These are phyloP conservation scores for Fraxinus excelsior DNA, from an alignment of 257 asterid genomes.

Conservation along the genomic window DNA sequence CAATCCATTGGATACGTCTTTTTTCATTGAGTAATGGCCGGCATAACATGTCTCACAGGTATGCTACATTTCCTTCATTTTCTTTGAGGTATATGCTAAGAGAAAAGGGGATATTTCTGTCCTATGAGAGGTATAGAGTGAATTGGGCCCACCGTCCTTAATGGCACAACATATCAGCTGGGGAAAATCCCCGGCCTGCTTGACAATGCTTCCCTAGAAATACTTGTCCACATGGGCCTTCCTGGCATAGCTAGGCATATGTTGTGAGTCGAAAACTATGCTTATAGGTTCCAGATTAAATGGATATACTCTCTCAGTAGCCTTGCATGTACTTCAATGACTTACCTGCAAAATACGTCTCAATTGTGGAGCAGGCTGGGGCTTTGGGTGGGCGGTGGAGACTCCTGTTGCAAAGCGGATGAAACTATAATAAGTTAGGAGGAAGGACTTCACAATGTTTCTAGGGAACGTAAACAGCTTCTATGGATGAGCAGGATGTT, in stretches of 20 bases:
- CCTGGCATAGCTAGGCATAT: too few species aligned
- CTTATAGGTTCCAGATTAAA: too few species aligned
- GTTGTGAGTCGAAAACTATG: too few species aligned
- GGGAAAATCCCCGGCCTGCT: too few species aligned
- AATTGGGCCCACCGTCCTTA: not conserved
- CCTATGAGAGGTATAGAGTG: not conserved
- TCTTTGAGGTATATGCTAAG: not conserved
- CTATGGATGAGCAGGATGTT: too few species aligned
- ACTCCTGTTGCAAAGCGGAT: too few species aligned
- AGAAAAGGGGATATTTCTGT: not conserved
- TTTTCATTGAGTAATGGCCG: not conserved
- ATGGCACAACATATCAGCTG: too few species aligned
- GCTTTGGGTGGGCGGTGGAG: too few species aligned
- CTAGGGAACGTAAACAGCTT: too few species aligned
- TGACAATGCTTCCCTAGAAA: not conserved
- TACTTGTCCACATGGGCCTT: not conserved
- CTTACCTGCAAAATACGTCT: conserved; percentile 19
- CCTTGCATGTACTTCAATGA: conserved; percentile 19
- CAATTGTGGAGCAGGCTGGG: not conserved
- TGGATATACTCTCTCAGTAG: not conserved
- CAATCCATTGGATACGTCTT: not conserved
- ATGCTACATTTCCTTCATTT: not conserved
- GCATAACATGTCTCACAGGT: not conserved
- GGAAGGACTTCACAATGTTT: too few species aligned
- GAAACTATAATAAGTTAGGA: too few species aligned